Base-by-base conservation (phyloP, 1,284 basidiomycete genomes). In the Xanthoconium separans region DNA sequence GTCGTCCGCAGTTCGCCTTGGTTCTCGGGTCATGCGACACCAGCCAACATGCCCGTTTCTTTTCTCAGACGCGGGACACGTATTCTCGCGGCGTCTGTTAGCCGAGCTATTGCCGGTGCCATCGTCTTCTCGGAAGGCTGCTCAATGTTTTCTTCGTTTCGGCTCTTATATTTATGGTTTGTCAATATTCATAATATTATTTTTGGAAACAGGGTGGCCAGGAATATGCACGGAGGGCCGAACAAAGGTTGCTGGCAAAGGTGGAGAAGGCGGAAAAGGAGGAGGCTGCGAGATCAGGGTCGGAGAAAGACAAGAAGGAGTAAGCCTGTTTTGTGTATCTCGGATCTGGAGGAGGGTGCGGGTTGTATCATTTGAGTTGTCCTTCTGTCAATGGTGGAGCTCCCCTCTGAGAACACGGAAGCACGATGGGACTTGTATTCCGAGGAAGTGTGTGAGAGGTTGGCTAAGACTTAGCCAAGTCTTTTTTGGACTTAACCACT, bases 221-320 rank as follows among this genome's bases (percentile, higher is more conserved):
- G 68, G 91, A 91, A 75, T 95, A 90, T 69, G 90, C 91, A 34
- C 76, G 77, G 59, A 83, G 89, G 31, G 59, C 79, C 46, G 91
- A 93, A 67, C 79, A 75, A 51, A 81, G 75, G 58, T 82, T 84
- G 59, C 65, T 84, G 60, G 78, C 77, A 34, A 78, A 75, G 57
- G 55, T 80, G 46, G 76, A 80, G 56, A 70, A 64, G 52, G 63
- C 41, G 20, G 57, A 56, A 41, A 61, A 59, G 29, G 61, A 57
- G 51, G 65, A 57, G 49, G 57, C 33, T 34, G 52, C 62, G n/a
- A 64, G 55, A 29, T 59, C 65, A n/a, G 56, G 59, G 37, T 68
- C 70, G 54, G 77, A 77, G 64, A 81, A 80, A 61, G 73, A 77
- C 54, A 69, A 72, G 58, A 63, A 71, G 43, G 68, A 69, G 51